Base-by-base conservation (phyloP, 73 alveolate species). In the Paramecium sexaurelia region DNA sequence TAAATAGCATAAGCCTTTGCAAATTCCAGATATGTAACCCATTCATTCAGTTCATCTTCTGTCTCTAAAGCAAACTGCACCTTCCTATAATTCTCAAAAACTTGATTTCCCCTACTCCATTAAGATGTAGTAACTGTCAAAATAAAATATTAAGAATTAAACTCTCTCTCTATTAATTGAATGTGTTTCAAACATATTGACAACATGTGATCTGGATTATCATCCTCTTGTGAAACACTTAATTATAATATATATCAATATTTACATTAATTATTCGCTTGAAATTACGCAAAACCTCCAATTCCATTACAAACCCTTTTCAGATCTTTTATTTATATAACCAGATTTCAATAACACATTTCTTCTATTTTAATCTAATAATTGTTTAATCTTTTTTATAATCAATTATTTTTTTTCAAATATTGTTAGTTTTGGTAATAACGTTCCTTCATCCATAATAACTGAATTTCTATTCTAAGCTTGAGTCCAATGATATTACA, bases 1-100 rank as follows among this genome's bases (percentile, higher is more conserved):
- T 69, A 69, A 27, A 69, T 47, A 11, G 85, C 85, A 69, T 69
- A 69, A 69, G 85, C 85, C 22, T 69, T 69, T 32, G 85, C 51
- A 69, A 69, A 69, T 32, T 69, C 85, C 15, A 69, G 27, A 69
- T 69, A 69, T 5, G 85, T 69, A 27, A 32, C 55, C 85, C 85
- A 69, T 13, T 69, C 85, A 10, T 22, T 69, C 15, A 69, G 2
- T 5, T 69, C 57, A 69, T 69, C 85, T 35, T 69, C 85, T 32
- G 55, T 32, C 22, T 69, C 85, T 22, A 69, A 6, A 27, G 85
- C 85, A 69, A 69, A 69, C 5, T 69, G 27, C 1, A 69, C n/a
- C 20, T 69, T 69, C 15, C 55, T 69, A 11, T 27, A 9, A 17
- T 69, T 11, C n/a, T 69, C 51, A 32, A 69, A 69, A 20, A 69